A percentile compares a stretch with the other conserved stretches of the same genome.
Evolutionary conservation across 495 filamentous ascomycete genomes (phyloP).

Genomic region (Neurospora tetraspora): DNA sequence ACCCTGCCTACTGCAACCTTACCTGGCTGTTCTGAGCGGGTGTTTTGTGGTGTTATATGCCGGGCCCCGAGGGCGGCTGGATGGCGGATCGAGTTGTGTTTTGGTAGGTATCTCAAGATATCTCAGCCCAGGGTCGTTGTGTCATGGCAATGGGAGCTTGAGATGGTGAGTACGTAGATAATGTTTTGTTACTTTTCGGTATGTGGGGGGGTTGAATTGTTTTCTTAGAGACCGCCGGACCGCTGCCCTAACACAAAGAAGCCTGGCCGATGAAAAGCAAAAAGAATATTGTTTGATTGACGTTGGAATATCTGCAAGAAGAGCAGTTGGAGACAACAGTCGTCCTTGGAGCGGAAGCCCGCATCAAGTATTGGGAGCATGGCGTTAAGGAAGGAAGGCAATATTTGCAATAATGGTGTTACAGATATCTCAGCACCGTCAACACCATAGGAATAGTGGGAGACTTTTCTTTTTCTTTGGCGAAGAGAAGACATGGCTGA

Average conservation of each 20-base stretch:
- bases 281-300: neutral
- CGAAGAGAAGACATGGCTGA: neutral
- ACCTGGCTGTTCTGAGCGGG: neutral
- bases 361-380: neutral
- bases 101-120: neutral
- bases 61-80: neutral
- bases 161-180: neutral
- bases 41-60: neutral
- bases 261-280: neutral
- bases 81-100: neutral
- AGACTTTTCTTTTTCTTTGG: neutral
- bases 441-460: neutral
- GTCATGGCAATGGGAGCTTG: neutral
- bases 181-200: neutral
- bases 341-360: neutral
- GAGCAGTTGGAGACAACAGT: neutral
- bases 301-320: neutral
- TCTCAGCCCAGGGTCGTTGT: neutral
- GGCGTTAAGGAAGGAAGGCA: neutral
- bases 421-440: neutral
- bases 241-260: neutral
- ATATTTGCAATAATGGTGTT: neutral
- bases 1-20: neutral
- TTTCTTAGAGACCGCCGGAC: neutral
- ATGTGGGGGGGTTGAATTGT: neutral